Percentiles rank a stretch among this genome's conserved stretches.
Conservation (phyloP, 768 basidiomycete species). For the Clitopilus hobsonii region DNA sequence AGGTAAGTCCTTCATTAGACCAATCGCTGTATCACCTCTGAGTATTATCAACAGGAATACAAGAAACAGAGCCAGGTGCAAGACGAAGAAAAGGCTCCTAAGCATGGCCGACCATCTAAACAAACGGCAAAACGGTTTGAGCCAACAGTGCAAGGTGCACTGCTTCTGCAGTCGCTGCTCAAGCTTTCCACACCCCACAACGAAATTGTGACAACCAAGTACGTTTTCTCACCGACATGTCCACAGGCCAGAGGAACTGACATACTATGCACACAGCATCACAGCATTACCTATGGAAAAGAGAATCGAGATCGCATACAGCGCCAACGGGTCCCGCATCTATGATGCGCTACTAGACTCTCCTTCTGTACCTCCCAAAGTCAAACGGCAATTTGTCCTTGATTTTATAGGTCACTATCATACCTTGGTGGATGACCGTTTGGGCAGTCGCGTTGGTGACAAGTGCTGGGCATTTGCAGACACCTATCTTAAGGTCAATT, state of each 20-base stretch:
- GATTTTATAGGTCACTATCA: conserved; percentile 78
- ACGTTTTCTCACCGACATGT: conserved; percentile 8
- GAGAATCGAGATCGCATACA: conserved; percentile 44
- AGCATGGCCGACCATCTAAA: no score
- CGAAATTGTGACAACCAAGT: conserved; percentile 69
- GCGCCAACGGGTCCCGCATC: conserved; percentile 69
- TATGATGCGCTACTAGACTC: conserved; percentile 77
- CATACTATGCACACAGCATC: conserved; percentile 38
- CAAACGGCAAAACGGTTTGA: no score
- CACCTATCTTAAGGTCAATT: conserved; percentile 76
- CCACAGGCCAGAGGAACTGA: conserved; percentile 3
- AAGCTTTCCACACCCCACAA: conserved; percentile 64
- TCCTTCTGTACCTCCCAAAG: conserved; percentile 55
- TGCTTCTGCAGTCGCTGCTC: conserved; percentile 82
- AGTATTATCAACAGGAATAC: conserved; percentile 14
- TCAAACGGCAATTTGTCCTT: conserved; percentile 67
- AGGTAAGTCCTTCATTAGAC: conserved; percentile 31
- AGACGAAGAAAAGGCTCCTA: not conserved
- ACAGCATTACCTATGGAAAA: conserved; percentile 52
- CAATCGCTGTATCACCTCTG: conserved; percentile 1
- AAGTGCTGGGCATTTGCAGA: conserved; percentile 92
- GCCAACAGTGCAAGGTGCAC: conserved; percentile 77
- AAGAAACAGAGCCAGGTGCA: conserved; percentile 1
- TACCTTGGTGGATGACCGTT: conserved; percentile 78
- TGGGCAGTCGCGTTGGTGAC: conserved; percentile 88